Evolutionary conservation across 1,284 basidiomycete genomes (phyloP), one percentile per base, ranked within the genome.

Genomic region (Sporisorium reilianum): DNA sequence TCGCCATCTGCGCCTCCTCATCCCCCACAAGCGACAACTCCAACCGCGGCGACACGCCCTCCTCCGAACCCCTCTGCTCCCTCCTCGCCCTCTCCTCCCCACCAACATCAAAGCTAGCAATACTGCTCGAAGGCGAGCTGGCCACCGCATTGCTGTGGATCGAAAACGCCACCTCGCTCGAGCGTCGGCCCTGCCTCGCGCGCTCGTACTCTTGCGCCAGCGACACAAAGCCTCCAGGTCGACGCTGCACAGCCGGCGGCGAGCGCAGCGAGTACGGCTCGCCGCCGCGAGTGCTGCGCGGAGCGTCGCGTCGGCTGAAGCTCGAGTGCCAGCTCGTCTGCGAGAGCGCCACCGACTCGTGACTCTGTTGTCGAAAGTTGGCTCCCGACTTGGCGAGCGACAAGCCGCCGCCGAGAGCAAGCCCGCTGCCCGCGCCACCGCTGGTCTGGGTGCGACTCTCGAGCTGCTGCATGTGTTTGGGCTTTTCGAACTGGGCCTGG

Each of bases 321-420:
- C 55, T 58, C 4, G 51, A 57, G 14, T 51, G 54, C 66, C 56
- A 69, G 16, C 50, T 52, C 16, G 23, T 34, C 5, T 49, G 45
- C 10, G 62, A n/a, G 3, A 23, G 18, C 2, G 62, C 22, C 5
- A 55, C 5, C 1, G 41, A 34, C 1, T 72, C 64, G 20, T 65
- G 63, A 51, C 55, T 56, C 64, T 66, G 63, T 20, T 56, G 41
- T 16, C 65, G 56, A 20, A 75, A 75, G 46, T 75, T 70, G 25
- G 63, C 60, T 4, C 72, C 72, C 2, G 64, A 70, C 54, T 70
- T 75, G 48, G 66, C 66, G 8, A 75, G 55, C 36, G 72, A 75
- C 26, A 75, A 75, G 25, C 72, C 72, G 7, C 72, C 72, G n/a
- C 72, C 72, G 1, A 75, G 55, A 5, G 72, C 72, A 6, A 75